phyloP scores from a whole-genome alignment of 768 basidiomycete genomes.

The Mycena polygramma region DNA sequence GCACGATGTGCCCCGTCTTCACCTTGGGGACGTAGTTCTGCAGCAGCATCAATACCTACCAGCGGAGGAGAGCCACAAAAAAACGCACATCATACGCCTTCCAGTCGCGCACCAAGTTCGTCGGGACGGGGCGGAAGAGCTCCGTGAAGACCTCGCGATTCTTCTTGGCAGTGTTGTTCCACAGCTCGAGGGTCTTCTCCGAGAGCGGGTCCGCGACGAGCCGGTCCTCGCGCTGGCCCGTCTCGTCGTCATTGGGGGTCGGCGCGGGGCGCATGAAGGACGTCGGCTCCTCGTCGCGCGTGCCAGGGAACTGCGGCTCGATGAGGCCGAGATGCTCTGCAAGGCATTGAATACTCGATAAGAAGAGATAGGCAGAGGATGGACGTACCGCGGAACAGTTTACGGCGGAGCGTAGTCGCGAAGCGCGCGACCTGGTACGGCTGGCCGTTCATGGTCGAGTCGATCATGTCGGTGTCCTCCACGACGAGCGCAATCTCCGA shows the following conservation, averaged over 20 bases:
- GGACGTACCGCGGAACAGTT: slow-evolving; percentile 80
- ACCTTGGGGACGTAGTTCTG: slow-evolving; percentile 83
- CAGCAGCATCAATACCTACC: not conserved
- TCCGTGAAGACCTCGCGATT: slow-evolving; percentile 91
- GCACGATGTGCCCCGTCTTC: slow-evolving; percentile 85
- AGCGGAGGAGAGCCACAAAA: not conserved
- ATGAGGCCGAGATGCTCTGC: slow-evolving; percentile 92
- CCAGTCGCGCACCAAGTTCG: slow-evolving; percentile 86
- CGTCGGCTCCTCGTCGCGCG: slow-evolving; percentile 50
- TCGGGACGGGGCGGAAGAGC: slow-evolving; percentile 88
- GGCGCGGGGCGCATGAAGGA: slow-evolving; percentile 89
- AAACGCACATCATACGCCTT: slow-evolving; percentile 76
- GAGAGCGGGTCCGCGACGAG: slow-evolving; percentile 85
- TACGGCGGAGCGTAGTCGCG: slow-evolving; percentile 85
- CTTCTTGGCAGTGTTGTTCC: slow-evolving; percentile 77
- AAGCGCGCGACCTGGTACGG: slow-evolving; percentile 82
- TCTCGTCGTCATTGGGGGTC: slow-evolving; percentile 75
- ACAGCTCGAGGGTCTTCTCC: slow-evolving; percentile 68
- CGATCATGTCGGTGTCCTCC: slow-evolving; percentile 87
- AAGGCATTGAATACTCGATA: slow-evolving; percentile 22
- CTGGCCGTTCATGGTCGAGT: slow-evolving; percentile 82
- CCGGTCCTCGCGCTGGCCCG: slow-evolving; percentile 65
- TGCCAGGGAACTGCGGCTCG: slow-evolving; percentile 70
- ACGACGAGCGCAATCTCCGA: slow-evolving; percentile 95
- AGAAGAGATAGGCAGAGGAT: slow-evolving; percentile 1